Evolutionary conservation across 2,329 filamentous ascomycete genomes (phyloP).

Genomic region (Ophiostoma ulmi): DNA sequence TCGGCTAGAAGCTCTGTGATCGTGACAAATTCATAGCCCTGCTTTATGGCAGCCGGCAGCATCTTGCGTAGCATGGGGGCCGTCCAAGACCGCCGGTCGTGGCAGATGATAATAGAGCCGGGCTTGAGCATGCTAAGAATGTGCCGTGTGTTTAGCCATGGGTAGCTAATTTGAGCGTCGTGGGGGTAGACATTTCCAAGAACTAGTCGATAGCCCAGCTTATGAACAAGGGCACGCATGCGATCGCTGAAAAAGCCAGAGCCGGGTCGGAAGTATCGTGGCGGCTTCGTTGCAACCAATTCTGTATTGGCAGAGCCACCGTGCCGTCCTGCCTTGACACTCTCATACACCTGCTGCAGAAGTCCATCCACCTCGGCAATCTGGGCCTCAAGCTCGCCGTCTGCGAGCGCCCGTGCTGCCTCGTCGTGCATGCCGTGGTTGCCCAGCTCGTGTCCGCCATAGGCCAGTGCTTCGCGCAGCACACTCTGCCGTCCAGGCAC

Average conservation of each 20-base stretch:
- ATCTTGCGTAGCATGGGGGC: constrained; percentile 69
- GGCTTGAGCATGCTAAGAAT: constrained; percentile 73
- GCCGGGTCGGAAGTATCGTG: constrained; percentile 73
- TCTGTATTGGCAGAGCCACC: constrained; percentile 38
- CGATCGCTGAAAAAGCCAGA: constrained; percentile 72
- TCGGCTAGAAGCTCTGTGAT: constrained; percentile 60
- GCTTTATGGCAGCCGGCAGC: constrained; percentile 62
- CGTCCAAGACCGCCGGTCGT: constrained; percentile 81
- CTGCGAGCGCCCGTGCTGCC: constrained; percentile 58
- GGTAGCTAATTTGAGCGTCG: constrained; percentile 74
- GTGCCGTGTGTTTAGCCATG: constrained; percentile 67
- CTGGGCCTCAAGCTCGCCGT: constrained; percentile 56
- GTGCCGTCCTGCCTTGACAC: constrained; percentile 34
- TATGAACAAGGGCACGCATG: constrained; percentile 59
- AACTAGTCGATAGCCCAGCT: constrained; percentile 65
- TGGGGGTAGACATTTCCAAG: constrained; percentile 84
- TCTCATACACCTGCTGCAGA: constrained; percentile 53
- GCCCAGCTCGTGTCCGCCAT: constrained; percentile 62
- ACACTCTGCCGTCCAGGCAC: constrained; percentile 52
- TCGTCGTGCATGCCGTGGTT: constrained; percentile 92
- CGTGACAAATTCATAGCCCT: constrained; percentile 67
- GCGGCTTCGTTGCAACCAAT: constrained; percentile 34
- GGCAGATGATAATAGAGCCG: constrained; percentile 77
- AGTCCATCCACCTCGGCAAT: constrained; percentile 59
- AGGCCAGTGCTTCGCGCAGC: constrained; percentile 53